Base-by-base conservation (phyloP, 208 protist genomes). In the Crithidia expoeki region DNA sequence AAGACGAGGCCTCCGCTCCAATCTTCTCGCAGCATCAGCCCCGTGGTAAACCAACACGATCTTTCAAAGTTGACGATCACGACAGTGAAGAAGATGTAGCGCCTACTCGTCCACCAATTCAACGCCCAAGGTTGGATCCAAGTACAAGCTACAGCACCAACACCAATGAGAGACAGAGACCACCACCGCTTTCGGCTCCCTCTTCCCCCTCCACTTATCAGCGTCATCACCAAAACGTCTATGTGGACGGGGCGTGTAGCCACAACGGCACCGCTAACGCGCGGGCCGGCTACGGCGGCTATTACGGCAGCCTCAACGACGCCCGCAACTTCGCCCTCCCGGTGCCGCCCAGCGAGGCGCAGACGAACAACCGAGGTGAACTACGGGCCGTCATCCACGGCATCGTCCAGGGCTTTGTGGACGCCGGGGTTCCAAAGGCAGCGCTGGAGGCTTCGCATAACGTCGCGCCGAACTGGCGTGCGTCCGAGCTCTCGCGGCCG, bases 361-460 rank as follows among this genome's bases (percentile, higher is more conserved):
- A 96, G 61, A 94, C 92, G 30, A 96, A 96, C 78, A 94, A 96
- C 69, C 75, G 92, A 14, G 92, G 76, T 19, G 88, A 96, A 80
- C 60, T 96, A 50, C 72, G 77, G 16, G 92, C 89, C 0, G 79
- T 92, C n/a, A 84, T 94, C 28, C 83, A 93, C 63, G 83, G 78
- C n/a, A 55, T 96, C n/a, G 71, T 80, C 23, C 81, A 79, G 38
- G 68, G 65, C 42, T 74, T 91, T 27, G 30, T 68, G 7, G 76
- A 89, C 38, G 78, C 69, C 14, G 72, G 72, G n/a, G 56, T 25
- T 1, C 51, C 66, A 4, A 19, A 2, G 3, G 40, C 30, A 2
- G 61, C 53, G 10, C 38, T 71, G 61, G 64, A n/a, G 19, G 7
- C n/a, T 32, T 60, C 70, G 0, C 62, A 76, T 42, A 4, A 17